Evolutionary conservation across 2,329 filamentous ascomycete species (phyloP).

Genomic region (Grosmannia penicillata): DNA sequence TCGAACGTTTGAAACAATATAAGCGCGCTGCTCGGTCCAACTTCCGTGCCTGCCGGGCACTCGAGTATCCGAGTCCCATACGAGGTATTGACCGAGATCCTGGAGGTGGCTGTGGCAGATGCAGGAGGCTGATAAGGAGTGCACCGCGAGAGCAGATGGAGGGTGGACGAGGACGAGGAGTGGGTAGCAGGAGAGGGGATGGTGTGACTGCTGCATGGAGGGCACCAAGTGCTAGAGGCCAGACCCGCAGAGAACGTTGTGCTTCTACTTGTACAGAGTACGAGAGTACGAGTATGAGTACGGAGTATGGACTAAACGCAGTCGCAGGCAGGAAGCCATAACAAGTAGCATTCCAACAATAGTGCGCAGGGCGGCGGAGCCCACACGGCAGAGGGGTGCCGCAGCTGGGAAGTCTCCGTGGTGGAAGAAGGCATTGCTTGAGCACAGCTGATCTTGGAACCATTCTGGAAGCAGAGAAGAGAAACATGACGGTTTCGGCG

Average conservation of each 20-base stretch:
- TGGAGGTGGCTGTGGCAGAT: not conserved
- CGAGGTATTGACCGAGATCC: not conserved
- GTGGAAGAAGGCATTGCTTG: too few relatives aligned
- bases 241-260: too few relatives aligned
- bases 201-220: conserved; percentile 3
- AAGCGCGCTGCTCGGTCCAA: conserved; percentile 8
- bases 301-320: not conserved
- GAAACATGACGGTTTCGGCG: not conserved
- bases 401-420: too few relatives aligned
- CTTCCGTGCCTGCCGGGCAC: not conserved
- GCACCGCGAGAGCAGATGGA: too few relatives aligned
- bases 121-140: too few relatives aligned
- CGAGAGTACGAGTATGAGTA: not conserved
- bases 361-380: too few relatives aligned
- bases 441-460: not conserved
- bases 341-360: not conserved
- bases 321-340: too few relatives aligned
- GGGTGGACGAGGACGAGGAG: not conserved
- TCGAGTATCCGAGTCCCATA: not conserved
- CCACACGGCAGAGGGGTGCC: too few relatives aligned
- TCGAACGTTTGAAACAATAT: conserved; percentile 4
- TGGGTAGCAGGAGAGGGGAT: conserved; percentile 1
- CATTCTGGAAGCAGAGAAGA: conserved; percentile 3
- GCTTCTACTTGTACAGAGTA: too few relatives aligned
- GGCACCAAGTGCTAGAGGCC: not conserved